Percentiles rank a stretch among this genome's conserved stretches.
These are phyloP conservation scores for Naganishia friedmannii DNA, from an alignment of 768 basidiomycete species.

Conservation along the genomic window DNA sequence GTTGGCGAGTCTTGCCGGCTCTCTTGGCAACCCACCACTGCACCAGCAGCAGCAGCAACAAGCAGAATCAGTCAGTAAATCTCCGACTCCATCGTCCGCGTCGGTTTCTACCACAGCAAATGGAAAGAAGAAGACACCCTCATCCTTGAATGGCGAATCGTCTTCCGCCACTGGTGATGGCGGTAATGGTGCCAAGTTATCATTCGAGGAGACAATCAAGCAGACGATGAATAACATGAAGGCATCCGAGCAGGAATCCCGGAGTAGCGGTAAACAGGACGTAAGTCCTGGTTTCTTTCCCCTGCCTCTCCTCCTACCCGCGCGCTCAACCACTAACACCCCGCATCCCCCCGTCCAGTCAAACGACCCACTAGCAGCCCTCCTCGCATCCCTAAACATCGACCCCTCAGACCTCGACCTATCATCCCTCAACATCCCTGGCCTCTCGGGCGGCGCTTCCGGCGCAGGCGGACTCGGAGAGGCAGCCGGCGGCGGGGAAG, in stretches of 20 bases:
- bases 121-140: neutral
- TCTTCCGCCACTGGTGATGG: neutral
- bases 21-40: neutral
- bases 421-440: conserved; percentile 1
- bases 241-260: conserved; percentile 5
- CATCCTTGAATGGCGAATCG: neutral
- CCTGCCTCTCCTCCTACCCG: too few species aligned
- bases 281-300: conserved; percentile 11
- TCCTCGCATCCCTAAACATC: conserved; percentile 36
- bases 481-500: conserved; percentile 32
- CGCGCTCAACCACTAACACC: too few species aligned
- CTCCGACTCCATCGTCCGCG: neutral
- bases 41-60: neutral
- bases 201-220: conserved; percentile 36
- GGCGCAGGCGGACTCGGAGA: conserved; percentile 3
- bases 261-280: neutral
- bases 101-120: neutral
- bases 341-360: conserved; percentile 21
- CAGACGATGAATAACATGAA: conserved; percentile 38
- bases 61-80: neutral
- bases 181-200: neutral
- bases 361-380: conserved; percentile 34
- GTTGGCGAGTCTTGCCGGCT: neutral
- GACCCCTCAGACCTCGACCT: conserved; percentile 36
- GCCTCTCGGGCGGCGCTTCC: conserved; percentile 1